Base-by-base conservation (phyloP, 495 filamentous ascomycete species). In the Clohesyomyces aquaticus region DNA sequence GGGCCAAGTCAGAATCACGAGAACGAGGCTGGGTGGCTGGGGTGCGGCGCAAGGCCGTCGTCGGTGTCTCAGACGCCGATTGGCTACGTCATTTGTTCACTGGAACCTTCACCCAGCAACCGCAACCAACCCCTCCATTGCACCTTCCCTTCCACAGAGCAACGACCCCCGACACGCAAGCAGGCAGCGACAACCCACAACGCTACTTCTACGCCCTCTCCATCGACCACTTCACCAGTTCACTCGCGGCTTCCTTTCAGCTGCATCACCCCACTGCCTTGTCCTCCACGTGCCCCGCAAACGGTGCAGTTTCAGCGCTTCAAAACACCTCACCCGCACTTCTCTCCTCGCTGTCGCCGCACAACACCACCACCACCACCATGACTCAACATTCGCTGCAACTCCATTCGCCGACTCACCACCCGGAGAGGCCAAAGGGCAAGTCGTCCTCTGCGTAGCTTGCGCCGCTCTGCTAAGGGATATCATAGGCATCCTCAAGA, bases 401-500 rank as follows among this genome's bases (percentile, higher is more conserved):
- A 22, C 65, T 62, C 22, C 71, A 73, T 60, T 70, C 69, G n/a
- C 73, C 73, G 4, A 25, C 70, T 11, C 68, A 69, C n/a, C 66
- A 65, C 50, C 62, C 71, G 49, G 86, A 87, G 77, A 86, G 90
- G 61, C 91, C 92, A 29, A 93, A 85, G 79, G 91, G 92, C 91
- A 80, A 71, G 77, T 75, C n/a, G 12, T 47, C 60, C 65, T 52
- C 57, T 35, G 19, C 55, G 10, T 38, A 4, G 4, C 12, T 25
- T 9, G 11, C 18, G 56, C 51, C 54, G 19, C 25, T 12, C 43
- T 9, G 18, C 6, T 49, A 45, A 59, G 26, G 45, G 38, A 48
- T 23, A 56, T 18, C 25, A 23, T 63, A 96, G 94, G 94, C 61
- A 98, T 98, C 65, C 85, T 98, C 67, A 98, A 98, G 79, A 97